These are phyloP conservation scores for Jaltomata sinuosa DNA, from an alignment of 257 asterid species.

Conservation along the genomic window DNA sequence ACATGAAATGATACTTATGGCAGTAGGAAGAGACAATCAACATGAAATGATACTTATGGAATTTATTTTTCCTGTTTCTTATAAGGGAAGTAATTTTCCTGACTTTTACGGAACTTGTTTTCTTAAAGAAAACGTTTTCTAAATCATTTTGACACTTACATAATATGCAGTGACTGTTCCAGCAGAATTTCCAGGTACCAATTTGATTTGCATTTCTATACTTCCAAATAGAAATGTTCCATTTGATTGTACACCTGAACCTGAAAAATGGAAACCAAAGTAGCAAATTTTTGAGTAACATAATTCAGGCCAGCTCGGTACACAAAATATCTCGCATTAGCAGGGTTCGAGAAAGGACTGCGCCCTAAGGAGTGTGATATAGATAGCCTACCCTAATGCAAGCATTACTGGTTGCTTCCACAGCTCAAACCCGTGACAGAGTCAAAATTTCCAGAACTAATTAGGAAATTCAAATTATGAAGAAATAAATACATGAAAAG, in stretches of 20 bases:
- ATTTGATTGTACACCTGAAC: slow-evolving; percentile 61
- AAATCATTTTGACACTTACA: slow-evolving; percentile 20
- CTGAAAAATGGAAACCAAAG: slow-evolving; percentile 19
- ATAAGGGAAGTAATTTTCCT: too few species aligned
- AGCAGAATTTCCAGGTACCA: slow-evolving; percentile 64
- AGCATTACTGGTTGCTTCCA: not conserved
- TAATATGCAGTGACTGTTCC: slow-evolving; percentile 74
- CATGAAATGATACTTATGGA: too few species aligned
- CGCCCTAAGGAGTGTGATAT: not conserved
- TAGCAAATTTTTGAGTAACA: not conserved
- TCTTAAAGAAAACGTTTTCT: too few species aligned
- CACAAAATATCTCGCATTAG: not conserved
- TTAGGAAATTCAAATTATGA: too few species aligned
- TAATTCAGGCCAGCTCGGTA: rapidly evolving
- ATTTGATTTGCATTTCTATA: slow-evolving; percentile 57
- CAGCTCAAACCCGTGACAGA: not conserved
- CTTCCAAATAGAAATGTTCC: slow-evolving; percentile 51
- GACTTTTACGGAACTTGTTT: not conserved
- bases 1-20: too few species aligned
- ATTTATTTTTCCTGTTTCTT: too few species aligned
- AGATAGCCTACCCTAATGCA: not conserved
- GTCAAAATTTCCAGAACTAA: too few species aligned
- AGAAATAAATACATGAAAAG: too few species aligned
- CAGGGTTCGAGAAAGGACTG: not conserved
- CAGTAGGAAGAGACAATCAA: too few species aligned